Evolutionary conservation across 73 alveolate species (phyloP), one percentile per base, ranked within the genome.

Genomic region (Stentor coeruleus): DNA sequence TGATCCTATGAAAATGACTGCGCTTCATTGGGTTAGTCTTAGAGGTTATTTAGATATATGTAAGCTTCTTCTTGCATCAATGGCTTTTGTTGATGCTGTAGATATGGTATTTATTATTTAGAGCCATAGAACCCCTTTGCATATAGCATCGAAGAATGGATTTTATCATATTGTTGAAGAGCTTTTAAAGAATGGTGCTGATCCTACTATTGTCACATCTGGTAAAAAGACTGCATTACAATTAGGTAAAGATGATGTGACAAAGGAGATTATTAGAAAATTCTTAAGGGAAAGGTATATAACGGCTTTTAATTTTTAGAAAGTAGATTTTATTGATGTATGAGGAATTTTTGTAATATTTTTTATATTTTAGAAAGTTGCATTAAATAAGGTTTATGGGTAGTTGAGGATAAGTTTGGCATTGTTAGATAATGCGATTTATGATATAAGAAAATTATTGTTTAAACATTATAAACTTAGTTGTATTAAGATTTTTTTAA

Each of bases 21-120:
- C 79, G n/a, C 79, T 66, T 66, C 79, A 66, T 66, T 66, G 79
- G 79, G 1, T 40, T 20, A 11, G 49, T 26, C 39, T 66, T 14
- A 20, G 79, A 66, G 37, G 37, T 20, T 66, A 66, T 66, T 40
- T 31, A 0, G 79, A 31, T 1, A 66, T 66, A 28, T 37, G 20
- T 66, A 20, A 20, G 40, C 39, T 66, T 26, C 39, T 66, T 26
- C 37, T 66, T 20, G 20, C 36, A 66, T 28, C 20, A 1, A 20
- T 20, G n/a, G 79, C 79, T 66, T 20, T 66, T 66, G 37, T 66
- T 26, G 79, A 66, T 66, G 1, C 79, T 20, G 15, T 66, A 20
- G 79, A 66, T 66, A 66, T 31, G n/a, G 79, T 31, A 49, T 49
- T 49, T 11, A 11, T 49, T 49, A 49, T 6, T 49, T 49, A 49